Conservation (phyloP, 1,284 basidiomycete species). For the Cutaneotrichosporon cyanovorans region DNA sequence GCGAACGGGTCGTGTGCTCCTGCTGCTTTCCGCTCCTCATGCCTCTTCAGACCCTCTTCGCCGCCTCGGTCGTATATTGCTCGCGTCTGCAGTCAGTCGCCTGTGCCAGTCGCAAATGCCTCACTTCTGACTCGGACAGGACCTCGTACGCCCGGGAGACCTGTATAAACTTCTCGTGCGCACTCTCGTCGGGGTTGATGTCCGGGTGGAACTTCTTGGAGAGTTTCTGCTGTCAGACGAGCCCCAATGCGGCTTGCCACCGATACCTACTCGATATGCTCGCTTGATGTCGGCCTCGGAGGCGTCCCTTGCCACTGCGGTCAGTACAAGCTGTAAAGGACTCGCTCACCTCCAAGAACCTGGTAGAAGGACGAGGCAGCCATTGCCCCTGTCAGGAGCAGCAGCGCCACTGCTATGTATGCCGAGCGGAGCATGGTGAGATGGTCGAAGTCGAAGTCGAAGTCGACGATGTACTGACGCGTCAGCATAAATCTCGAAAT, state of each 20-base stretch:
- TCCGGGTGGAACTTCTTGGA: constrained; percentile 88
- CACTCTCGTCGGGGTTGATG: constrained; percentile 77
- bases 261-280: constrained; percentile 58
- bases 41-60: constrained; percentile 83
- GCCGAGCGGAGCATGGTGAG: constrained; percentile 7
- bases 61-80: constrained; percentile 86
- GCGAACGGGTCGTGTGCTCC: constrained; percentile 90
- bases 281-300: constrained; percentile 80
- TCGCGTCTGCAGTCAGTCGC: constrained; percentile 57
- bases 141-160: constrained; percentile 90
- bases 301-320: constrained; percentile 64
- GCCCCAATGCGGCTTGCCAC: not conserved
- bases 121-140: constrained; percentile 67
- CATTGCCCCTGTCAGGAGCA: constrained; percentile 34
- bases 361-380: constrained; percentile 42
- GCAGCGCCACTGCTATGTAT: constrained; percentile 15
- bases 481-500: not conserved
- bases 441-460: not conserved
- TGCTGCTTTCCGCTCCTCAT: constrained; percentile 58
- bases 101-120: not conserved
- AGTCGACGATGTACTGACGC: not conserved
- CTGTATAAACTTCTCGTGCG: constrained; percentile 79
- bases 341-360: constrained; percentile 41
- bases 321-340: constrained; percentile 6
- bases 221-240: constrained; percentile 53